Conservation (phyloP, 2,329 filamentous ascomycete species). For the Colletotrichum eremochloae region DNA sequence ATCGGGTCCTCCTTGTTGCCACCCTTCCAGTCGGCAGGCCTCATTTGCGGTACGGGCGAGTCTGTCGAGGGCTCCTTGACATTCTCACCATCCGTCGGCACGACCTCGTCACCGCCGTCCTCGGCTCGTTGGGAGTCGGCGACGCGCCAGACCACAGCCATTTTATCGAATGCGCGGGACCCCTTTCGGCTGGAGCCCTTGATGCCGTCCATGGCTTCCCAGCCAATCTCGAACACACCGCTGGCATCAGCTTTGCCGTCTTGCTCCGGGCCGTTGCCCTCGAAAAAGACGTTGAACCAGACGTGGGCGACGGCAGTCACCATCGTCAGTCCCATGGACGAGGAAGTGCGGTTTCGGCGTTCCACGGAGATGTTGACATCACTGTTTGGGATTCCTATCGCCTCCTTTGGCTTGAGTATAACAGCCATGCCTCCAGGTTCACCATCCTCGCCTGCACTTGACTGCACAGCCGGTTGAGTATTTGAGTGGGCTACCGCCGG, state of each 20-base stretch:
- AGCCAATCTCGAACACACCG: slow-evolving; percentile 71
- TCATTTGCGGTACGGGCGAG: slow-evolving; percentile 77
- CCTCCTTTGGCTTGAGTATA: slow-evolving; percentile 79
- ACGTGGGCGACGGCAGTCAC: slow-evolving; percentile 94
- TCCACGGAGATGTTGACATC: slow-evolving; percentile 94
- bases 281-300: slow-evolving; percentile 97
- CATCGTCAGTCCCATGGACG: slow-evolving; percentile 86
- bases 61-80: slow-evolving; percentile 74
- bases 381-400: slow-evolving; percentile 80
- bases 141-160: slow-evolving; percentile 87
- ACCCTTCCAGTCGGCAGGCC: slow-evolving; percentile 82
- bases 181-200: slow-evolving; percentile 90
- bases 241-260: slow-evolving; percentile 74
- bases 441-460: slow-evolving; percentile 12
- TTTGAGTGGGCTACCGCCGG: slow-evolving; percentile 15
- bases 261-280: slow-evolving; percentile 81
- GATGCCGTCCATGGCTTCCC: slow-evolving; percentile 88
- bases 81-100: slow-evolving; percentile 47
- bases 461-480: slow-evolving; percentile 24
- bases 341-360: slow-evolving; percentile 82
- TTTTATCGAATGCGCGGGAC: slow-evolving; percentile 81
- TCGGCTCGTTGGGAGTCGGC: slow-evolving; percentile 30
- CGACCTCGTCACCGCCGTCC: slow-evolving; percentile 46
- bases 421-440: slow-evolving; percentile 78
- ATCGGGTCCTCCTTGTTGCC: slow-evolving; percentile 60